Base-by-base conservation (phyloP, 495 filamentous ascomycete genomes). In the Neurospora tetrasperma region DNA sequence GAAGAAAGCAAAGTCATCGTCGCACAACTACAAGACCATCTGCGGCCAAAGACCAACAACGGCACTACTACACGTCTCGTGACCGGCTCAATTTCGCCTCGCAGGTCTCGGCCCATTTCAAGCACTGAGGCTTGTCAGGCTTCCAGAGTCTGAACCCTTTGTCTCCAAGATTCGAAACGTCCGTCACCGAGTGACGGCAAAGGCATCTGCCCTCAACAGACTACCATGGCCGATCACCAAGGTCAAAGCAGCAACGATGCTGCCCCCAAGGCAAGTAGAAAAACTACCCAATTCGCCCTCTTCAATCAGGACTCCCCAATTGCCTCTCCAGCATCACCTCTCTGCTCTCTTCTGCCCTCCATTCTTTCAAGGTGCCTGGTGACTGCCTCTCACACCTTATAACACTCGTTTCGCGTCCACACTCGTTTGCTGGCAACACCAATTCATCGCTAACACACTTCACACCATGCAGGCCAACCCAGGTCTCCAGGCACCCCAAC, bases 381-480 rank as follows among this genome's bases (percentile, higher is more conserved):
- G 46, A 7, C 42, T 14, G 39, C 43, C 39, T 35, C 10, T 59
- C 40, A 27, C 39, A n/a, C 9, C 23, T 23, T 18, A n/a, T 40
- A 9, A 39, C 42, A 10, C 43, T 43, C 42, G 20, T 31, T 35
- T 48, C 23, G 14, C 9, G 27, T 35, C 41, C 18, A 23, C 7
- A 42, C 18, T n/a, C 68, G 44, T 43, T 42, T 9, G 11, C 59
- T 74, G 39, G 27, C 16, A 27, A 44, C 42, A 23, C 39, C 12
- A 68, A 41, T 75, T 74, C 59, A 77, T 71, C 35, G n/a, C 31
- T 68, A 14, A 8, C 27, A 8, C 27, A 14, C 16, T 66, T 70
- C 11, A 54, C 38, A 74, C 20, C 14, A 77, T 78, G 69, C 79
- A 83, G 80, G 72, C 77, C 48, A 78, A 80, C 69, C 75, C 78